Evolutionary conservation across 345 rosid genomes (phyloP), one percentile per base, ranked within the genome.

Genomic region (Eutrema yunnanense): DNA sequence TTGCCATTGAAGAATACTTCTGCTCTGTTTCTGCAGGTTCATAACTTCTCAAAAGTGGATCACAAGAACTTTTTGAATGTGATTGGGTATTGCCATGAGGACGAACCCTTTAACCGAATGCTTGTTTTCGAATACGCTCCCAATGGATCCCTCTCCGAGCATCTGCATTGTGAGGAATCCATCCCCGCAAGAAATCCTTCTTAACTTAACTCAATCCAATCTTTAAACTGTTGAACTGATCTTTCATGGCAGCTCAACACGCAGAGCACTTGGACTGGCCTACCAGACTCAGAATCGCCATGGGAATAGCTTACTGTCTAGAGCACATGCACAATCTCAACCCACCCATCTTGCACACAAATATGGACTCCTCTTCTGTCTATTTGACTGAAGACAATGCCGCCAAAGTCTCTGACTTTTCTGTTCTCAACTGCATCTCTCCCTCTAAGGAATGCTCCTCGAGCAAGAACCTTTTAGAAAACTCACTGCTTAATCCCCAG

Each of bases 81-180:
- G 54, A 79, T 96, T 11, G 96, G 98, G 27, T 90, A 75, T 63
- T 96, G 99, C 69, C 97, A 84, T 78, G 91, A 88, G 80, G 81
- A 92, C 41, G 80, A 82, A 74, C 96, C 97, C 58, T 90, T 95
- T 83, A 81, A 86, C 3, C 83, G 98, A 80, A 90, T 90, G 96
- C 82, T 95, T 84, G 92, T 95, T 70, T 95, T 90, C 41, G 98
- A 95, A 80, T 95, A 95, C 67, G 96, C 97, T 58, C 94, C 98
- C n/a, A 95, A 88, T 61, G 99, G 99, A 76, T 86, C 90, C 8
- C 94, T 95, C 71, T 92, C 82, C 43, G 98, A 95, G 83, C 98
- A 96, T 84, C 84, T 96, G 54, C 94, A 96, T 55, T 54, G 99
- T 96, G 48, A 88, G 96, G 56, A 43, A 32, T 48, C 27, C 69